Base-by-base conservation (phyloP, 106 monocot species). In the Cymbidium sinense region DNA sequence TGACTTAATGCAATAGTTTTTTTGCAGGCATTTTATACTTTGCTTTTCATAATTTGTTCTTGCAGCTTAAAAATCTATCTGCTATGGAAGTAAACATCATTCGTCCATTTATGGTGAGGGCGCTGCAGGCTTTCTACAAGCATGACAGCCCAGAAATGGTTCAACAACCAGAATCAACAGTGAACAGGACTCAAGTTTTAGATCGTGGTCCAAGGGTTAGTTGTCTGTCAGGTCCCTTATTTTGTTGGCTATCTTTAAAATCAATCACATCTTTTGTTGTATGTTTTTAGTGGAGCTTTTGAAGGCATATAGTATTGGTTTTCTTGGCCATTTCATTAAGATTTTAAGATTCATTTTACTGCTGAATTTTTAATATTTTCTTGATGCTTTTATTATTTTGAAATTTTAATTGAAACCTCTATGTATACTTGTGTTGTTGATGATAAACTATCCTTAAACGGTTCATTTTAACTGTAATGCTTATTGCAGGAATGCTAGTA, bases 11-110 rank as follows among this genome's bases (percentile, higher is more conserved):
- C 31, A 67, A 33, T 33, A 67, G 23, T 9, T 64, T 64, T 64
- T 64, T 70, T 3, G 0, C 33, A 73, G 34, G 37, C 43, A 7
- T 27, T 44, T 43, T 74, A 21, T 33, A 25, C 73, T 31, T 33
- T 0, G 28, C 21, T 47, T 47, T 47, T 47, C 47, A 33, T 41
- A 29, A 6, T 21, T 75, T 21, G 27, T 82, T 84, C 15, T 65
- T 82, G 73, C 86, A 98, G 96, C 85, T 98, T n/a, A 98, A 94
- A 94, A 98, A 94, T 86, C 86, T 94, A 1, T 94, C 96, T 82
- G 96, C 96, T 75, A 92, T 98, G 96, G 91, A 94, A 82, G 96
- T 98, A 20, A 98, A 98, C 61, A 90, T 94, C 55, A 88, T 98
- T 18, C 88, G 94, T 19, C 91, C 96, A 77, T 98, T 98, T 80